These are phyloP conservation scores for Yamadazyma conglobata DNA, from an alignment of 1,139 yeast genomes.

Conservation along the genomic window DNA sequence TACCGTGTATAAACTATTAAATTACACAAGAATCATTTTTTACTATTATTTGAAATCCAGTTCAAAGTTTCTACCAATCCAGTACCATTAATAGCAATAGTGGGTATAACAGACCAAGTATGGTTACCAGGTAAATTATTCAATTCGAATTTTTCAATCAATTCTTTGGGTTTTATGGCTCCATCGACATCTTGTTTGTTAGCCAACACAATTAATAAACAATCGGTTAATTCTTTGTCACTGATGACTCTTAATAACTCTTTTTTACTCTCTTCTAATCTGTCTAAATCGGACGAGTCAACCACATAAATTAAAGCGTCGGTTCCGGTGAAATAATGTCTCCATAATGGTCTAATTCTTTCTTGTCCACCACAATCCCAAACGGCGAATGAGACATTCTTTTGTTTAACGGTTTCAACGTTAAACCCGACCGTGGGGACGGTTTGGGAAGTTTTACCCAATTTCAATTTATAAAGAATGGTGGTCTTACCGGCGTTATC, in stretches of 20 bases:
- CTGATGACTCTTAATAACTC: slow-evolving; percentile 75
- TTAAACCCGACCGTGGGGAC: slow-evolving; percentile 95
- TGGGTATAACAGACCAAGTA: slow-evolving; percentile 73
- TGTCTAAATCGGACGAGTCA: slow-evolving; percentile 69
- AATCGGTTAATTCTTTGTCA: slow-evolving; percentile 78
- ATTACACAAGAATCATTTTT: slow-evolving; percentile 26
- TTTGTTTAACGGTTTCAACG: slow-evolving; percentile 87
- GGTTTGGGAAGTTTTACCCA: slow-evolving; percentile 73
- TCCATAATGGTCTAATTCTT: slow-evolving; percentile 86
- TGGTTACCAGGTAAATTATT: slow-evolving; percentile 53
- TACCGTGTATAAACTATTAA: too few relatives aligned
- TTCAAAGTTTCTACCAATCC: slow-evolving; percentile 72
- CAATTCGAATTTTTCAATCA: slow-evolving; percentile 57
- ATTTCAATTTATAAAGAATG: slow-evolving; percentile 66
- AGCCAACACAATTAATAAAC: slow-evolving; percentile 78
- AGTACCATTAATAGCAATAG: slow-evolving; percentile 71
- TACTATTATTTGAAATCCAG: slow-evolving; percentile 66
- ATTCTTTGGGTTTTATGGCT: slow-evolving; percentile 61
- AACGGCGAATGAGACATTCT: slow-evolving; percentile 84
- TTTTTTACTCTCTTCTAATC: slow-evolving; percentile 75
- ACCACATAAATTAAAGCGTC: slow-evolving; percentile 92
- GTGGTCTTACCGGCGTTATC: slow-evolving; percentile 93
- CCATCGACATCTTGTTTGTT: slow-evolving; percentile 81
- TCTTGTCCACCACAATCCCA: slow-evolving; percentile 99
- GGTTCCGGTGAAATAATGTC: slow-evolving; percentile 92